Evolutionary conservation across 106 monocot species (phyloP).

Genomic region (Vanilla planifolia): DNA sequence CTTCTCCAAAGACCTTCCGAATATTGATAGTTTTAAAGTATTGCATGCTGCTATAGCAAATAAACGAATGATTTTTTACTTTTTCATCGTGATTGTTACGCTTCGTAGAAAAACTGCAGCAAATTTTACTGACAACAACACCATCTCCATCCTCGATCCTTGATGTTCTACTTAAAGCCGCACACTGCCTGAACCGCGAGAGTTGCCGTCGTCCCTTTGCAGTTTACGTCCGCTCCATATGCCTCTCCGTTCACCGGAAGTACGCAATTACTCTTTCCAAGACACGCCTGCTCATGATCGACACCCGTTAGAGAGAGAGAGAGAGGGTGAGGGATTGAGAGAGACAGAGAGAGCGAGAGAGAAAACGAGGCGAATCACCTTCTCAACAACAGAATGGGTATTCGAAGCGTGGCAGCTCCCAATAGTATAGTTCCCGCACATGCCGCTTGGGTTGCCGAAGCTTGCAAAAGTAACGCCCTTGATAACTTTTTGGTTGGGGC

Average conservation of each 20-base stretch:
- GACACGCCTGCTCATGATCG: constrained; percentile 22
- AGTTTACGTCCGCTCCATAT: constrained; percentile 24
- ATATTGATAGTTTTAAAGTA: too few species aligned
- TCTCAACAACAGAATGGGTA: constrained; percentile 34
- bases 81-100: too few species aligned
- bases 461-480: constrained; percentile 43
- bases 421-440: constrained; percentile 53
- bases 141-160: too few species aligned
- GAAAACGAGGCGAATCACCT: constrained; percentile 19
- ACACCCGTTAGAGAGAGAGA: too few species aligned
- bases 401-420: constrained; percentile 47
- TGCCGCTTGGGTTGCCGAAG: constrained; percentile 58
- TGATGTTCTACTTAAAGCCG: constrained; percentile 5
- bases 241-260: constrained; percentile 23
- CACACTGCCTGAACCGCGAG: constrained; percentile 47
- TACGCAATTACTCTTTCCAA: constrained; percentile 35
- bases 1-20: too few species aligned
- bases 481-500: constrained; percentile 39
- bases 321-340: too few species aligned
- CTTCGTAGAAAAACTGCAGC: too few species aligned
- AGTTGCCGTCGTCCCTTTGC: constrained; percentile 27
- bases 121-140: too few species aligned
- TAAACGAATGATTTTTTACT: too few species aligned
- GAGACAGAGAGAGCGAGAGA: too few species aligned
- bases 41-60: too few species aligned